phyloP scores from a whole-genome alignment of 345 rosid species.

The Mangifera indica region DNA sequence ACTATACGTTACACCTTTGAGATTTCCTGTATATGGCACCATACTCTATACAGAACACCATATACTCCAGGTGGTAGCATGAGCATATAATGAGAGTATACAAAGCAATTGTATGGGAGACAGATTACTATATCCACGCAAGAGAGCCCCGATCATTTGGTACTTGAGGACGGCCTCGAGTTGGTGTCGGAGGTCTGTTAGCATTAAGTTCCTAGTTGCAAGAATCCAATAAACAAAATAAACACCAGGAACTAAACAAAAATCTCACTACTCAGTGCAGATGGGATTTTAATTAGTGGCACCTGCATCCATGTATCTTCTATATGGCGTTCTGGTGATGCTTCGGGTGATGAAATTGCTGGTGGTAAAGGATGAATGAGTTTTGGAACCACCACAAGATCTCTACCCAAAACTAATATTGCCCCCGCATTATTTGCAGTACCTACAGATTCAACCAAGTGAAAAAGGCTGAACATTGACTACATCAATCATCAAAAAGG shows the following conservation, averaged over 20 bases:
- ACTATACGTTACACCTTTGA: constrained; percentile 24
- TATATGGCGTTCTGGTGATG: constrained; percentile 74
- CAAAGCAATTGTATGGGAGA: constrained; percentile 17
- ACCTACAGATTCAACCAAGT: constrained; percentile 41
- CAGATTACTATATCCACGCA: constrained; percentile 70
- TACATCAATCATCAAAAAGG: not conserved
- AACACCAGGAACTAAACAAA: not conserved
- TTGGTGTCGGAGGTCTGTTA: constrained; percentile 92
- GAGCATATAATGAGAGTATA: constrained; percentile 31
- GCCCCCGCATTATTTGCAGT: constrained; percentile 99
- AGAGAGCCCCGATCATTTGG: constrained; percentile 83
- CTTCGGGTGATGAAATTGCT: constrained; percentile 77
- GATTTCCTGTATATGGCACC: constrained; percentile 38
- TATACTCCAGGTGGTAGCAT: constrained; percentile 40
- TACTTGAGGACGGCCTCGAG: constrained; percentile 90
- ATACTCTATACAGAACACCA: constrained; percentile 49
- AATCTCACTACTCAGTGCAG: not conserved
- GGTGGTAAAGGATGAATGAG: constrained; percentile 98
- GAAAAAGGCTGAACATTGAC: not conserved
- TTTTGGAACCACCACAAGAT: constrained; percentile 95
- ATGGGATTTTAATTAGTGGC: constrained; percentile 10
- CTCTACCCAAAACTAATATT: constrained; percentile 95
- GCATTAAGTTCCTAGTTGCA: constrained; percentile 81
- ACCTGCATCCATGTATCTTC: constrained; percentile 99
- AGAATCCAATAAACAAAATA: constrained; percentile 1